A percentile compares a stretch with the other conserved stretches of the same genome.
Conservation (phyloP, 495 filamentous ascomycete genomes). For the Penicillium flavigenum region DNA sequence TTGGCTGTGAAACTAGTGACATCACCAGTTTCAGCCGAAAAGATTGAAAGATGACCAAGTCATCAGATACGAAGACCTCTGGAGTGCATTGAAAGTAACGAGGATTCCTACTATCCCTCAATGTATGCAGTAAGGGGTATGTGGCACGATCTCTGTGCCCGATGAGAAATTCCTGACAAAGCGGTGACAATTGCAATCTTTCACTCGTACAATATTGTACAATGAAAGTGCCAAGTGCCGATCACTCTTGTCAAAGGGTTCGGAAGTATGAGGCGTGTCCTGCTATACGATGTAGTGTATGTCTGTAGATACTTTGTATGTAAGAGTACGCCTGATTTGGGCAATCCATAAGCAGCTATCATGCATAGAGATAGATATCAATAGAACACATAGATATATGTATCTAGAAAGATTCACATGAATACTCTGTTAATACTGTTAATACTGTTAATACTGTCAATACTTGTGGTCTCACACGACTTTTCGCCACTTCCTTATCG, state of each 20-base stretch:
- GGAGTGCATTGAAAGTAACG: not conserved
- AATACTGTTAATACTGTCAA: no score
- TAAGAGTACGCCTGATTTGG: no score
- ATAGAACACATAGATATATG: not conserved
- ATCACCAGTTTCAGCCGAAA: not conserved
- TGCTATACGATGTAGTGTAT: not conserved
- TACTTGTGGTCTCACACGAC: no score
- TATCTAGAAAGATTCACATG: not conserved
- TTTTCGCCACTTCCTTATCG: slow-evolving; percentile 11
- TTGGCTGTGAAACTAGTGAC: not conserved
- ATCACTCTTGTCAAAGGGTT: not conserved
- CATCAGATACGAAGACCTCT: not conserved
- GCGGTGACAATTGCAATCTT: not conserved
- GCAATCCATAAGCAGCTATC: not conserved
- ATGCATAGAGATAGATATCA: not conserved
- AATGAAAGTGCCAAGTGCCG: not conserved
- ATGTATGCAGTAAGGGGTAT: slow-evolving; percentile 1
- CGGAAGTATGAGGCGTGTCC: not conserved
- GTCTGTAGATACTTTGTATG: no score
- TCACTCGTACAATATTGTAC: not conserved
- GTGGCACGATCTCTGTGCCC: not conserved
- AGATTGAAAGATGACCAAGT: not conserved
- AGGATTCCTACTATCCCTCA: not conserved
- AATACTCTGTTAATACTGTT: not conserved
- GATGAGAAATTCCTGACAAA: not conserved